phyloP scores from a whole-genome alignment of 371 early-diverging fungal species.

The Zancudomyces culisetae region DNA sequence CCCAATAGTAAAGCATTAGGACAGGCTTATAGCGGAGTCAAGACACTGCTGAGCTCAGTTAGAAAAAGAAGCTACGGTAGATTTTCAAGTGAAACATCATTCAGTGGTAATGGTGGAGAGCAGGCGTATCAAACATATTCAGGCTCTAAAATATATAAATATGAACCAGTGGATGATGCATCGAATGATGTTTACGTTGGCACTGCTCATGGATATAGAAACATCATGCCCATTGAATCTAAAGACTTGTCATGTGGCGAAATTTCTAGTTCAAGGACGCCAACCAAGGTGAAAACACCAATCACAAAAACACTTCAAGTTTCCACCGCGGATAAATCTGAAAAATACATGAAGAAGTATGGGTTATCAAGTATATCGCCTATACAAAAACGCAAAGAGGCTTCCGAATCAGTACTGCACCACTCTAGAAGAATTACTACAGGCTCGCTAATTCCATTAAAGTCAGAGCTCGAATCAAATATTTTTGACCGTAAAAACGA shows the following conservation, averaged over 20 bases:
- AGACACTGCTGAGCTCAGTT: neutral
- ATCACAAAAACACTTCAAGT: neutral
- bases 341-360: neutral
- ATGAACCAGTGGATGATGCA: neutral
- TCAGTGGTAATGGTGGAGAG: neutral
- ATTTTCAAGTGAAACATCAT: no score
- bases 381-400: neutral
- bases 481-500: neutral
- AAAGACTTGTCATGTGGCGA: no score
- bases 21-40: neutral
- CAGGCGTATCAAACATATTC: neutral
- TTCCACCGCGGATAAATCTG: neutral
- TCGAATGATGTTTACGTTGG: neutral
- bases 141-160: neutral
- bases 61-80: no score
- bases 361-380: neutral
- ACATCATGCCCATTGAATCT: no score
- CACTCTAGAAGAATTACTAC: neutral
- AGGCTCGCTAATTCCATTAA: neutral
- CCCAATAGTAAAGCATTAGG: neutral
- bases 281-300: neutral
- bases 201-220: neutral
- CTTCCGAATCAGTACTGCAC: neutral
- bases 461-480: neutral
- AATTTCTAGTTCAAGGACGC: no score